Conservation (phyloP, 495 filamentous ascomycete species). For the Neurospora sublineolata region DNA sequence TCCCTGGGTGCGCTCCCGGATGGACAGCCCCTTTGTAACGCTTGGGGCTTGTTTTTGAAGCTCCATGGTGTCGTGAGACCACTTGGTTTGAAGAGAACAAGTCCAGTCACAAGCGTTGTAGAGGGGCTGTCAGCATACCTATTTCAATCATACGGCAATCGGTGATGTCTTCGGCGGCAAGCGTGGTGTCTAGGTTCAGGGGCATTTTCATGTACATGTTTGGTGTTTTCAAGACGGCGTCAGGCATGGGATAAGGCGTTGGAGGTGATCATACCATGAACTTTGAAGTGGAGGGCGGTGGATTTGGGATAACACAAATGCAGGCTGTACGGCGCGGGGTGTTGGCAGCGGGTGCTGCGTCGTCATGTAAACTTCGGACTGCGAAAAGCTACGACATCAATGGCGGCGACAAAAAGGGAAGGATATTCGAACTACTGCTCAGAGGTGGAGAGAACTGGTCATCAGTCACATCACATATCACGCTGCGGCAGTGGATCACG, state of each 20-base stretch:
- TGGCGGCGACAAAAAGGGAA: not conserved
- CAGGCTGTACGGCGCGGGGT: not conserved
- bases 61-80: not conserved
- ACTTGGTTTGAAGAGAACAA: not conserved
- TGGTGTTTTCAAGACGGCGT: not conserved
- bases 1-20: not conserved
- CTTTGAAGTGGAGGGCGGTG: not conserved
- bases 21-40: not conserved
- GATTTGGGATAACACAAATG: not conserved
- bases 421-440: not conserved
- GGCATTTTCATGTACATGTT: not conserved
- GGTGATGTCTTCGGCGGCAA: not conserved
- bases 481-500: not conserved
- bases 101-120: not conserved
- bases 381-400: not conserved
- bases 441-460: not conserved
- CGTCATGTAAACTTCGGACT: not conserved
- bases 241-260: not conserved
- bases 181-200: not conserved
- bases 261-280: not conserved
- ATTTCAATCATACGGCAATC: not conserved
- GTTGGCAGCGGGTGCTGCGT: not conserved
- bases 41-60: not conserved
- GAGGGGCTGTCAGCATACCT: not conserved
- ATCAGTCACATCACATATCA: not conserved